Base-by-base conservation (phyloP, 805 yeast species). In the Schizosaccharomyces cryophilus region DNA sequence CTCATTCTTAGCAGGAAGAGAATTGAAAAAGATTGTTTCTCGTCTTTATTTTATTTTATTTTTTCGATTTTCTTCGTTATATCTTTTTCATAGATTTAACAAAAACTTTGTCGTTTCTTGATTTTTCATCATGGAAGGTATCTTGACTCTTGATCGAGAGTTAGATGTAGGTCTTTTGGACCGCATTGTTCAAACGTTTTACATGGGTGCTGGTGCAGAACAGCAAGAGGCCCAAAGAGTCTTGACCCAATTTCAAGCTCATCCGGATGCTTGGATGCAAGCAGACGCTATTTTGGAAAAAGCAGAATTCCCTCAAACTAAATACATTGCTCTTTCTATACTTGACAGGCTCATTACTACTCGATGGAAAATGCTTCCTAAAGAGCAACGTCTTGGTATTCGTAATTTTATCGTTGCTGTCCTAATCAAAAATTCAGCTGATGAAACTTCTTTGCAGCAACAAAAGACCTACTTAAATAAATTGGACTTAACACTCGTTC, bases 231-330 rank as follows among this genome's bases (percentile, higher is more conserved):
- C 95, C 9, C 90, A 83, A 71, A 76, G 77, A 47, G 73, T 84
- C 7, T 54, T 63, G 42, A 63, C 65, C 5, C 65, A 64, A 72
- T 89, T 93, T 71, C 96, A 93, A 72, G 95, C 87, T 64, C 85
- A 88, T 71, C 94, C 93, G 2, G 95, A 90, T 67, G 84, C 96
- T 30, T 93, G 99, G 99, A 87, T 85, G 66, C 80, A 85, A 62
- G 93, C 95, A 42, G 97, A 90, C 68, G 81, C 84, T 71, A 89
- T 93, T 63, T 77, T 93, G 65, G 88, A 89, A 66, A 77, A 75
- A 64, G 82, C 95, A 2, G 73, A 75, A 60, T 85, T 88, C 69
- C 77, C 95, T 48, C 95, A 93, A 72, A 78, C 95, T 40, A 93
- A 93, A 73, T 90, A 85, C 72, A 84, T 93, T 70, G 98, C 96